phyloP scores from a whole-genome alignment of 352 stramenopile species.

The Phytophthora multivora region DNA sequence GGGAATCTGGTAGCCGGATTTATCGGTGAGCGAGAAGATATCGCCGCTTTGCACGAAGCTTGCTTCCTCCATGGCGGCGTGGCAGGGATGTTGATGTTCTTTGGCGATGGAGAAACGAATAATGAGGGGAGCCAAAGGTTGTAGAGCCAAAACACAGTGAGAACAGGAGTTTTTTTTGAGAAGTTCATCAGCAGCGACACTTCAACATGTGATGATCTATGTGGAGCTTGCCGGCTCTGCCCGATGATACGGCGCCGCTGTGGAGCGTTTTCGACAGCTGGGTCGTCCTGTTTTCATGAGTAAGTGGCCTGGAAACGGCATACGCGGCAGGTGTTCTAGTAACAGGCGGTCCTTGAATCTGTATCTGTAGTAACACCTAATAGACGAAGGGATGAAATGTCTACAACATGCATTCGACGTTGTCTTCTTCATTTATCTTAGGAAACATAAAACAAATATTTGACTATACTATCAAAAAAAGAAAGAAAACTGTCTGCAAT shows the following conservation, averaged over 20 bases:
- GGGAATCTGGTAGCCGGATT: conserved; percentile 29
- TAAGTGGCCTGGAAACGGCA: conserved; percentile 1
- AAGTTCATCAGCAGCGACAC: conserved; percentile 12
- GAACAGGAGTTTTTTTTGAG: conserved; percentile 4
- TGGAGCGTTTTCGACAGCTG: conserved; percentile 7
- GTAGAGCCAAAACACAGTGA: conserved; percentile 1
- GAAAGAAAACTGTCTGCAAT: too few species aligned
- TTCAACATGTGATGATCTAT: conserved; percentile 19
- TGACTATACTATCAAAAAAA: background rate
- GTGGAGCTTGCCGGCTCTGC: conserved; percentile 7
- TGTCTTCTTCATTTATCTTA: too few species aligned
- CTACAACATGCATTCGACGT: too few species aligned
- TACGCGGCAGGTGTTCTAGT: background rate
- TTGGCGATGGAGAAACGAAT: conserved; percentile 9
- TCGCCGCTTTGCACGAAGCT: conserved; percentile 28
- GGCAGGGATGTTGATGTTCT: background rate
- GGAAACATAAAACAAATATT: background rate
- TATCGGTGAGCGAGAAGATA: conserved; percentile 36
- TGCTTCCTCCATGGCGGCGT: conserved; percentile 25
- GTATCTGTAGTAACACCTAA: background rate
- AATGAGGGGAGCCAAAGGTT: conserved; percentile 2
- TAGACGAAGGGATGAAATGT: too few species aligned
- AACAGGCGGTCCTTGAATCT: background rate
- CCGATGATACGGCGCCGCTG: conserved; percentile 16
- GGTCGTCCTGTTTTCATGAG: conserved; percentile 2